Evolutionary conservation across 257 asterid species (phyloP).

Genomic region (Solanum dulcamara): DNA sequence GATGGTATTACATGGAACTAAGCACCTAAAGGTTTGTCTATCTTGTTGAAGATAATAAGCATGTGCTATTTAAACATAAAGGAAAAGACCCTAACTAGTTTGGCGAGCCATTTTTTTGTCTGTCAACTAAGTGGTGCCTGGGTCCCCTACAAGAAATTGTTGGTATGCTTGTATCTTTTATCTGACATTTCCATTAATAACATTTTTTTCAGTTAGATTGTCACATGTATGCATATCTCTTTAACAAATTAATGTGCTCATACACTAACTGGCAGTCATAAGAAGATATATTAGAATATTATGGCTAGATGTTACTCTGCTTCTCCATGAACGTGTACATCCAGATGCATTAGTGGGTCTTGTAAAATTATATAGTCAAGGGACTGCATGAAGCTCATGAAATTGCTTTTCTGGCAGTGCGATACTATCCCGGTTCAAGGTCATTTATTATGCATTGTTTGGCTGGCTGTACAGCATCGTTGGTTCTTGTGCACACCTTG

Average conservation of each 20-base stretch:
- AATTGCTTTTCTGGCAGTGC: slow-evolving; percentile 28
- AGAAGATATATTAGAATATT: background rate
- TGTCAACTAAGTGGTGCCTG: background rate
- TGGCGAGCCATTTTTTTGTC: background rate
- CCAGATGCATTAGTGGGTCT: background rate
- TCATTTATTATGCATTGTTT: slow-evolving; percentile 61
- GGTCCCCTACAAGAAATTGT: background rate
- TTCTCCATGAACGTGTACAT: background rate
- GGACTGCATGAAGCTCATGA: slow-evolving; percentile 13
- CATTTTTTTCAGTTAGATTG: background rate
- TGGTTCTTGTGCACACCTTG: slow-evolving; percentile 78
- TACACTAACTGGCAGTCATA: background rate
- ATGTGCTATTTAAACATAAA: background rate
- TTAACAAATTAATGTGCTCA: background rate
- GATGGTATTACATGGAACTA: background rate
- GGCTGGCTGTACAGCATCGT: slow-evolving; percentile 83
- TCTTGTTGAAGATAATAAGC: background rate
- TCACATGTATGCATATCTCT: background rate
- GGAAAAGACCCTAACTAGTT: background rate
- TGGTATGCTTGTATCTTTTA: background rate
- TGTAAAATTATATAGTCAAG: background rate
- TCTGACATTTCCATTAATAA: background rate
- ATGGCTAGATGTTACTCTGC: background rate
- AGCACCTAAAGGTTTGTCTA: background rate
- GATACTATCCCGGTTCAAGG: slow-evolving; percentile 63